Evolutionary conservation across 1,284 basidiomycete genomes (phyloP), one percentile per base, ranked within the genome.

Genomic region (Microbotryum scabiosae): DNA sequence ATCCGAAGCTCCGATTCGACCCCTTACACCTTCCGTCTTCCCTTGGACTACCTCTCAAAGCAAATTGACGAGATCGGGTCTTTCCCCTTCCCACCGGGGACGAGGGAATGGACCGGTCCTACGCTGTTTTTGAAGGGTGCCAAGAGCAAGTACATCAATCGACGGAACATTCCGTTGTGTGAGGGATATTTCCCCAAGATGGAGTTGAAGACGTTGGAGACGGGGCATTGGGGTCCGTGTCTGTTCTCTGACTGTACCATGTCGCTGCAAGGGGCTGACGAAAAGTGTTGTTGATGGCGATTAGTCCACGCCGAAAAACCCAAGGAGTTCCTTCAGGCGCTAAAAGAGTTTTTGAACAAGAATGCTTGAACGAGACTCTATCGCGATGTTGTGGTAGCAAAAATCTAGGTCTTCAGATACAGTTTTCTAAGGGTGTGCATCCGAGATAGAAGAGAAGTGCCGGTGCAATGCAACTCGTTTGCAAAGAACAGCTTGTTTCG

Each of bases 131-230:
- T 92, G 66, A 91, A 90, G 72, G 90, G 90, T 2, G 76, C 50
- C 10, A 84, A 82, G 76, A 89, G 85, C 82, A 82, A 81, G 83
- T 90, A 85, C 72, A 83, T 91, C 67, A 89, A 88, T 69, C 74
- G 79, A 16, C 78, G 80, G 60, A 87, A 86, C 64, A 75, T 83
- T 7, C 80, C 81, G 1, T 65, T 82, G 2, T 80, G 83, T 51
- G 74, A 81, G 61, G 72, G 78, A 45, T 87, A 86, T 72, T 91
- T 92, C 74, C 87, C 88, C 0, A 76, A 79, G 50, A 80, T 81
- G 75, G 70, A 73, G 23, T 66, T 76, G 43, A 71, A 71, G 26
- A 65, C 63, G 16, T 69, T 78, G 5, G 61, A 74, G 0, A 72
- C 75, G 4, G 76, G 76, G 1, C 76, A 78, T 56, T 78, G 76